Conservation (phyloP, 2,329 filamentous ascomycete genomes). For the Knufia fluminis region DNA sequence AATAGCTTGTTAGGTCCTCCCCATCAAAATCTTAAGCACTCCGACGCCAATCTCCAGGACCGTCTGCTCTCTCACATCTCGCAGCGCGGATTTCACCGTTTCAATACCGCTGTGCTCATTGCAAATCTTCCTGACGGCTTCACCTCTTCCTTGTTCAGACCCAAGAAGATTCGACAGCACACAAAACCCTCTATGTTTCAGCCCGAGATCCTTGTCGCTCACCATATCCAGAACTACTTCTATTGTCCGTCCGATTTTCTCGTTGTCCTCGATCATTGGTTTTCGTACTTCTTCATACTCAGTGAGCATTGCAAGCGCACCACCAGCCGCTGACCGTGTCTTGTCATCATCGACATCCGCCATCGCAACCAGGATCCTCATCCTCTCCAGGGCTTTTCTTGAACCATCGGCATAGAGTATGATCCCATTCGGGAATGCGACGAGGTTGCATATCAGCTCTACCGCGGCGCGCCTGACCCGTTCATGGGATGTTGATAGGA, state of each 20-base stretch:
- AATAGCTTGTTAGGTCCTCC: not conserved
- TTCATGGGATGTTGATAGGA: constrained; percentile 62
- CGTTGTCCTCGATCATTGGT: constrained; percentile 58
- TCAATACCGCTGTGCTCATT: constrained; percentile 56
- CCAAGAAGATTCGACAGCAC: constrained; percentile 63
- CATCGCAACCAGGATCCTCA: constrained; percentile 79
- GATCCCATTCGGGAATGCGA: constrained; percentile 36
- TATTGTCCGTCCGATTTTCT: constrained; percentile 47
- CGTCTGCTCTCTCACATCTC: constrained; percentile 57
- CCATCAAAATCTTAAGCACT: constrained; percentile 50
- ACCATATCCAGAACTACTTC: constrained; percentile 74
- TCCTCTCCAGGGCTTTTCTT: constrained; percentile 58
- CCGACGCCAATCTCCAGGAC: constrained; percentile 64
- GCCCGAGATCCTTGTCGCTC: constrained; percentile 50
- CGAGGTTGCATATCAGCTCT: constrained; percentile 84
- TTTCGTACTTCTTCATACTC: constrained; percentile 65
- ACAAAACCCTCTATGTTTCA: constrained; percentile 60
- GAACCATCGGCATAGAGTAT: constrained; percentile 44
- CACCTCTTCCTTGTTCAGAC: constrained; percentile 54
- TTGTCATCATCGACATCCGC: constrained; percentile 74
- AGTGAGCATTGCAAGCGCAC: constrained; percentile 76
- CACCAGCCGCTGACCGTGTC: constrained; percentile 75
- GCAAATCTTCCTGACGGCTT: constrained; percentile 51
- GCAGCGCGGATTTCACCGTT: constrained; percentile 59
- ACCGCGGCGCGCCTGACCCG: constrained; percentile 73